Base-by-base conservation (phyloP, 2,329 filamentous ascomycete species). In the Diaporthe amygdali region DNA sequence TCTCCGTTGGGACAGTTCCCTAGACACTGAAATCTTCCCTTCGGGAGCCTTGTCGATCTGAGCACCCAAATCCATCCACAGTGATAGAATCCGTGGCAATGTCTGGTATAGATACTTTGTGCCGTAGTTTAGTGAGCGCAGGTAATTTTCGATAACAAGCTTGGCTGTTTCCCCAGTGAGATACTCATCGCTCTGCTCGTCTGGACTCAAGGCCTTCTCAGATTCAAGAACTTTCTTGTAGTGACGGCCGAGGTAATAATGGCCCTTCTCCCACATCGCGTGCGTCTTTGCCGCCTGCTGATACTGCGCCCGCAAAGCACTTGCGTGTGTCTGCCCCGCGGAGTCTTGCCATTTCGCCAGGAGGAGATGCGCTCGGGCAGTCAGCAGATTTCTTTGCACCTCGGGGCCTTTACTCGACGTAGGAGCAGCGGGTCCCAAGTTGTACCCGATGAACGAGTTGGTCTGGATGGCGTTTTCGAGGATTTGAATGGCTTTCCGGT, bases 91-190 rank as follows among this genome's bases (percentile, higher is more conserved):
- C 73, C 97, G 93, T 0, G 96, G 97, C 41, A 99, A 85, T 0
- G 95, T 98, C 81, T 98, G 95, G 77, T 97, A 97, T 52, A 98
- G 90, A 81, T 98, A 98, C 82, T 98, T 99, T 56, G 94, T 96
- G 39, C 96, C 96, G 75, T 92, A 96, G 34, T 91, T 91, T 54
- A 98, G 88, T 3, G 95, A 97, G 34, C 96, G 90, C 54, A 97
- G 86, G 77, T 97, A 98, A 78, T 97, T 98, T 77, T 98, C 95
- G 74, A 98, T 94, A 44, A 99, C 94, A 20, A 98, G 87, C 78
- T 95, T 95, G 2, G 94, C 91, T 25, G 92, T 90, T 79, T 98
- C 95, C 47, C 96, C 97, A 14, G 90, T 93, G 69, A 96, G 82
- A 76, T 91, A 95, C 71, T 89, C 86, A 68, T 95, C 92, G 51